phyloP scores from a whole-genome alignment of 2,329 filamentous ascomycete species.

The Colletotrichum destructivum region DNA sequence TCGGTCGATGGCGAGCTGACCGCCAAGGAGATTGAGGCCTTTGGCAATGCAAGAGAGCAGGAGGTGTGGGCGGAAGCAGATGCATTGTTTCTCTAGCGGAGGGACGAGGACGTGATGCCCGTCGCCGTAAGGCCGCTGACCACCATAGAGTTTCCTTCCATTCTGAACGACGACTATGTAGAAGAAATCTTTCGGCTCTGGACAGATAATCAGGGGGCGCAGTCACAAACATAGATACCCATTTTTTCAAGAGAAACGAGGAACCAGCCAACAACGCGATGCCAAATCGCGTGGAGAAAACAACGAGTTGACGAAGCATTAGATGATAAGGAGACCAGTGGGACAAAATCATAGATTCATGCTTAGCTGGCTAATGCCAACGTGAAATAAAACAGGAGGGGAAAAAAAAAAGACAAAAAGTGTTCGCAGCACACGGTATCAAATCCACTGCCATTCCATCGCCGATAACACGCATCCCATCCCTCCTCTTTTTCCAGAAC shows the following conservation, averaged over 20 bases:
- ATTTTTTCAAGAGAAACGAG: background rate
- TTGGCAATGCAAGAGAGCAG: constrained; percentile 20
- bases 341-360: constrained; percentile 22
- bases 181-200: background rate
- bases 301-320: background rate
- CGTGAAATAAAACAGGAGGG: background rate
- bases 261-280: too few species aligned
- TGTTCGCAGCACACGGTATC: background rate
- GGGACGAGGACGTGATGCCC: background rate
- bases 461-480: background rate
- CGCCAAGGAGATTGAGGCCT: constrained; percentile 9
- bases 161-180: background rate
- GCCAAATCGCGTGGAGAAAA: background rate
- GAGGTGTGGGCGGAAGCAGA: constrained; percentile 62
- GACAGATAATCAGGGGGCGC: background rate
- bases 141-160: background rate
- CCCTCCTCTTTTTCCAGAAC: background rate
- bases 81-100: constrained; percentile 54
- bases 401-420: too few species aligned
- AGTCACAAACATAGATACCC: constrained; percentile 17
- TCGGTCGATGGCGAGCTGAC: constrained; percentile 18
- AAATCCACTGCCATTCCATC: background rate
- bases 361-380: background rate
- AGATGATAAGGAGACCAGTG: background rate
- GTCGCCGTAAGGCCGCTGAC: too few species aligned